phyloP scores from a whole-genome alignment of 2,329 filamentous ascomycete species.

The Pseudofabraea citricarpa region DNA sequence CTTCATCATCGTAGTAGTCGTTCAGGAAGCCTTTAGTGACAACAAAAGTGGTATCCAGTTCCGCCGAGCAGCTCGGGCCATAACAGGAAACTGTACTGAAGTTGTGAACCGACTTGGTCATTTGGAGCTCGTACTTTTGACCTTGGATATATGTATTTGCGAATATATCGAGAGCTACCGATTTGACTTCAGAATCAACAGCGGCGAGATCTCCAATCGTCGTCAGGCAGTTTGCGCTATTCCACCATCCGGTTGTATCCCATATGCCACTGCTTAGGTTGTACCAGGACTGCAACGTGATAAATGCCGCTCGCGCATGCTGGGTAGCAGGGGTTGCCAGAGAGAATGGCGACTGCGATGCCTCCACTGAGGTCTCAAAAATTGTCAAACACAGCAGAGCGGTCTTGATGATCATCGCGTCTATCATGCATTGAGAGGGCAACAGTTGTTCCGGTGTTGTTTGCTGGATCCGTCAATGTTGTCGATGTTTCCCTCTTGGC shows the following conservation, averaged over 20 bases:
- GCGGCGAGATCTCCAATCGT: slow-evolving; percentile 46
- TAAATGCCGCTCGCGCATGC: slow-evolving; percentile 28
- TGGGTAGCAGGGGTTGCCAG: too few relatives aligned
- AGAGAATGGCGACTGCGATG: too few relatives aligned
- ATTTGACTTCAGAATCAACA: slow-evolving; percentile 28
- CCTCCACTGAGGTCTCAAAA: too few relatives aligned
- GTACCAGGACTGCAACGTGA: slow-evolving; percentile 57
- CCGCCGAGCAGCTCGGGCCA: not conserved
- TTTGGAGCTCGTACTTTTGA: slow-evolving; percentile 19
- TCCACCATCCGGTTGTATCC: slow-evolving; percentile 68
- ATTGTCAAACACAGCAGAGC: too few relatives aligned
- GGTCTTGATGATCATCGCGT: too few relatives aligned
- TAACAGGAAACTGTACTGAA: slow-evolving; percentile 17
- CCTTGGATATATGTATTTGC: slow-evolving; percentile 34
- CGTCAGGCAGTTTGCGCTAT: slow-evolving; percentile 63
- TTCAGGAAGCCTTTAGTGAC: slow-evolving; percentile 39
- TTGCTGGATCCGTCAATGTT: too few relatives aligned
- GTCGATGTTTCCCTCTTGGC: too few relatives aligned
- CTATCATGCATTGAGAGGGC: too few relatives aligned
- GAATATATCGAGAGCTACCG: slow-evolving; percentile 34
- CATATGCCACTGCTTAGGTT: slow-evolving; percentile 55
- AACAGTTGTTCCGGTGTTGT: too few relatives aligned
- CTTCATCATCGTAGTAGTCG: slow-evolving; percentile 54
- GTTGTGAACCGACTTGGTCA: slow-evolving; percentile 19
- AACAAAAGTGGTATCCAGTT: not conserved